These are phyloP conservation scores for Chaetothyriales sp. DNA, from an alignment of 2,329 filamentous ascomycete genomes.

Conservation along the genomic window DNA sequence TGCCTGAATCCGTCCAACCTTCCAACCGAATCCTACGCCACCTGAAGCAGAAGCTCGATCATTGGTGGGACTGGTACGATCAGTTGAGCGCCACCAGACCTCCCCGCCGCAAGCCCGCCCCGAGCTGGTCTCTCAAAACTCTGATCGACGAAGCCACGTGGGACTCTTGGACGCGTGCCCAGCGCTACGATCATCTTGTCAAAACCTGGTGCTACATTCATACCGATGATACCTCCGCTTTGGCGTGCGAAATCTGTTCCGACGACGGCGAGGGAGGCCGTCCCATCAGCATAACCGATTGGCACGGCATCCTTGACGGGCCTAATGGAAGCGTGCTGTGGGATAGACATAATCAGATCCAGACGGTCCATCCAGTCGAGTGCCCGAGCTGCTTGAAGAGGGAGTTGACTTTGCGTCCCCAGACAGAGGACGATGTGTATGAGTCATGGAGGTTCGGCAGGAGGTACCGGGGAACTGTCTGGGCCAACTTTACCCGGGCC, in stretches of 20 bases:
- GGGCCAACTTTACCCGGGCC: not conserved
- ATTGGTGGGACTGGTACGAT: not conserved
- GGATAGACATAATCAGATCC: not conserved
- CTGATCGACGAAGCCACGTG: constrained; percentile 6
- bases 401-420: constrained; percentile 4
- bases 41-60: not conserved
- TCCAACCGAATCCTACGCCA: not conserved
- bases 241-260: constrained; percentile 9
- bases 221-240: constrained; percentile 8
- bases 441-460: not conserved
- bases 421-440: not conserved
- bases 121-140: constrained; percentile 7
- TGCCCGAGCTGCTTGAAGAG: constrained; percentile 9
- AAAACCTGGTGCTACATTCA: constrained; percentile 9
- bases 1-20: constrained; percentile 1
- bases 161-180: constrained; percentile 8
- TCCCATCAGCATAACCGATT: not conserved
- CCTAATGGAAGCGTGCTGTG: not conserved
- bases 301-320: not conserved
- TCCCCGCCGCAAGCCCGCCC: not conserved
- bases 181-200: constrained; percentile 9
- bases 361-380: constrained; percentile 1
- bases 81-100: no score
- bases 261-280: not conserved
- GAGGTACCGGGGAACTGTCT: not conserved